phyloP scores from a whole-genome alignment of 768 basidiomycete genomes.

The Dacryopinax spathularia region DNA sequence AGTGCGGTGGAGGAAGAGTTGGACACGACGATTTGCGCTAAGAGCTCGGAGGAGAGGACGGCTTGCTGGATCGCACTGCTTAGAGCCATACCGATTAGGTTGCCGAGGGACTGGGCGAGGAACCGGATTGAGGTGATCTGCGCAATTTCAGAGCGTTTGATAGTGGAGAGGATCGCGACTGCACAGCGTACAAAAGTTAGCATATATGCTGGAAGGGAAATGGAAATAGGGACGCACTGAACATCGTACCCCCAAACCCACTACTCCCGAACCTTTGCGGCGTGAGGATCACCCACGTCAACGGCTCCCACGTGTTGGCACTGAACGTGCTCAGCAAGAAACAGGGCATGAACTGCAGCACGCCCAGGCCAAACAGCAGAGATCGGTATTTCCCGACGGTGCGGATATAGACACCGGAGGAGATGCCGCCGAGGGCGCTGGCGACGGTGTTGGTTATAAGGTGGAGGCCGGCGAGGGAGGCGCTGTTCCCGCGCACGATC shows the following conservation, averaged over 20 bases:
- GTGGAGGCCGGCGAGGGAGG: not conserved
- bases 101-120: constrained; percentile 1
- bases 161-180: not conserved
- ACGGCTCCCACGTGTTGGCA: not conserved
- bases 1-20: too few species aligned
- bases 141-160: not conserved
- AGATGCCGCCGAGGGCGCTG: not conserved
- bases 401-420: not conserved
- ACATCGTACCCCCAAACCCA: not conserved
- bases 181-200: not conserved
- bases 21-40: not conserved
- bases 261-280: not conserved
- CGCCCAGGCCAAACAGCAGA: not conserved
- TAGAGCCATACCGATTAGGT: not conserved
- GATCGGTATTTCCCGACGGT: not conserved
- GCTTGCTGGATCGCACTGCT: not conserved
- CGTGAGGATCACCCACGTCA: not conserved
- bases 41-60: not conserved
- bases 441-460: constrained; percentile 1
- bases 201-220: not conserved
- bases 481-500: not conserved
- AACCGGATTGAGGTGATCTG: not conserved
- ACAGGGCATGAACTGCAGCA: not conserved
- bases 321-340: constrained; percentile 3
- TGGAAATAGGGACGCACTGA: not conserved